phyloP scores from a whole-genome alignment of 129 eudicot species.

The Flaveria linearis region DNA sequence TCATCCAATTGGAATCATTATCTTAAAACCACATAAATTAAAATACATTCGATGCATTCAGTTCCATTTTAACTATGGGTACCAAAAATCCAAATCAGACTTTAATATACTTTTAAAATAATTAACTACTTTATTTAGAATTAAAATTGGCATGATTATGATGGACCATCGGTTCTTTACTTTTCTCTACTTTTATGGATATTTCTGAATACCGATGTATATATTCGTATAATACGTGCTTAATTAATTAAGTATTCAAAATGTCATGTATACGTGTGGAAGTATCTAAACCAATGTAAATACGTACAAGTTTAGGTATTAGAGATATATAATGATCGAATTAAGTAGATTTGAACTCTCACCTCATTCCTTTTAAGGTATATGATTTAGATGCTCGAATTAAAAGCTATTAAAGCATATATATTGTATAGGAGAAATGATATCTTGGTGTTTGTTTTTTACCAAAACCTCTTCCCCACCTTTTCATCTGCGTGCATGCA shows the following conservation, averaged over 20 bases:
- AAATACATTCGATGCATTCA: slow-evolving; percentile 35
- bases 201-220: slow-evolving; percentile 14
- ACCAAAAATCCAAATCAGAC: not conserved
- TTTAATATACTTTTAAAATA: slow-evolving; percentile 6
- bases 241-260: not conserved
- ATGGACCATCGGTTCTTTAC: not conserved
- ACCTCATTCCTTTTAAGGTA: slow-evolving; percentile 32
- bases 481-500: too few relatives aligned
- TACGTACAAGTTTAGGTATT: slow-evolving; percentile 27
- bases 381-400: slow-evolving; percentile 29
- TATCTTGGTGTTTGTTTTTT: too few relatives aligned
- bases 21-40: slow-evolving; percentile 36
- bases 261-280: not conserved
- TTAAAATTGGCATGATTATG: slow-evolving; percentile 4
- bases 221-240: slow-evolving; percentile 28
- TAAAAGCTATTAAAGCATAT: slow-evolving; percentile 22
- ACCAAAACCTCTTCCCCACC: too few relatives aligned
- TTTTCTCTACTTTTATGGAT: not conserved
- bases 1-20: slow-evolving; percentile 34
- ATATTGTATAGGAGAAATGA: slow-evolving; percentile 4
- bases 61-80: slow-evolving; percentile 30
- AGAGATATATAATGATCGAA: not conserved
- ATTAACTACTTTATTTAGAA: slow-evolving; percentile 4
- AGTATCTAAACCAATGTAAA: slow-evolving; percentile 9
- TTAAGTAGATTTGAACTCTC: slow-evolving; percentile 17